Conservation (phyloP, 495 filamentous ascomycete species). For the Cercophora newfieldiana region DNA sequence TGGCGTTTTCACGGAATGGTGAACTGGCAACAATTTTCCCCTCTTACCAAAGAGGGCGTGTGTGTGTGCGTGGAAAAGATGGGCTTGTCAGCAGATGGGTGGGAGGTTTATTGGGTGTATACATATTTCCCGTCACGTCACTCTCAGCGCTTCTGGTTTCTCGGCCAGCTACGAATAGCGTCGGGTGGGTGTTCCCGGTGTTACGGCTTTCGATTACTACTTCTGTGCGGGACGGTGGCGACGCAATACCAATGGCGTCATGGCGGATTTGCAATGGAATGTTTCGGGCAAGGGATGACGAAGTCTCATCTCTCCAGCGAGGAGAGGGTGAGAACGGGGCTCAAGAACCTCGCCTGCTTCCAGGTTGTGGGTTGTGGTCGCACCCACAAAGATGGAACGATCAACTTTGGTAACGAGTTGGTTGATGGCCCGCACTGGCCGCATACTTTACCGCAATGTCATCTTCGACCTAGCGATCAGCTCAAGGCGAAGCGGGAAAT, state of each 20-base stretch:
- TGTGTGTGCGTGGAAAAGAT: neutral
- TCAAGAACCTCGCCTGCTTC: no score
- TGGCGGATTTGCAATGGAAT: no score
- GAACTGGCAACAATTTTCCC: neutral
- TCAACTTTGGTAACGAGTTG: constrained; percentile 8
- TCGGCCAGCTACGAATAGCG: neutral
- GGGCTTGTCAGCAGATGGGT: neutral
- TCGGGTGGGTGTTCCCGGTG: neutral
- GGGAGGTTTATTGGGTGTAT: neutral
- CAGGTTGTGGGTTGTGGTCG: neutral
- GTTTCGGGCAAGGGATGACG: no score
- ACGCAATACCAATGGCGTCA: no score
- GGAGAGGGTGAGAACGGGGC: no score
- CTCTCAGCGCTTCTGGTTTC: neutral
- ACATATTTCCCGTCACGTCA: neutral
- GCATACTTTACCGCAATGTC: no score
- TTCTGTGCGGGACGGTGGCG: no score
- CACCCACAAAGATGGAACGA: neutral
- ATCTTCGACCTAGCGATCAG: no score
- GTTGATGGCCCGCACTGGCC: no score
- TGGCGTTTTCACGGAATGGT: neutral
- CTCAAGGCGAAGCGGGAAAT: neutral
- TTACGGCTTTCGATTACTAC: neutral
- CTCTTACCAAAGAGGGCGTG: neutral
- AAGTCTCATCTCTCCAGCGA: no score